Conservation (phyloP, 2,329 filamentous ascomycete species). For the Paecilomyces variotii region DNA sequence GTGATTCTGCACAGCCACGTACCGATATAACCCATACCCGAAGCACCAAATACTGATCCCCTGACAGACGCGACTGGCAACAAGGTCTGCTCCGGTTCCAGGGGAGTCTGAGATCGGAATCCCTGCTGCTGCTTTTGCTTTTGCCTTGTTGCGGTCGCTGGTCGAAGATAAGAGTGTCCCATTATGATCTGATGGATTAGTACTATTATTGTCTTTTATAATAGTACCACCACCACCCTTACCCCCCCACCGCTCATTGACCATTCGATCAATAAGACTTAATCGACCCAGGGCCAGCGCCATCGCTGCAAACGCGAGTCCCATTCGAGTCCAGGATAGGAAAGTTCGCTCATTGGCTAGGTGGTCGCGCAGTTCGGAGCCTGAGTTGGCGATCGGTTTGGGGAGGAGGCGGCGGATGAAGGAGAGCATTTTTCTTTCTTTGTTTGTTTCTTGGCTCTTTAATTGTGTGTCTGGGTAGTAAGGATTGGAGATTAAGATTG, state of each 20-base stretch:
- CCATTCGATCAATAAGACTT: constrained; percentile 18
- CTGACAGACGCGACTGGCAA: constrained; percentile 15
- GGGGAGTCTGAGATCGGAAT: neutral
- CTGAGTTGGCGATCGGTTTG: constrained; percentile 18
- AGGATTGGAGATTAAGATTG: neutral
- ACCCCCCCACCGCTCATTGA: constrained; percentile 4
- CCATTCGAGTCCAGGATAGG: constrained; percentile 25
- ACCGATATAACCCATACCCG: constrained; percentile 20
- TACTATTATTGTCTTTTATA: too few species aligned
- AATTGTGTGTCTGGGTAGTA: neutral
- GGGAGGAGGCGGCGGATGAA: constrained; percentile 17
- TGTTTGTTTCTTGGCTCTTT: neutral
- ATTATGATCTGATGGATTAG: neutral
- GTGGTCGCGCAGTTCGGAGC: constrained; percentile 25
- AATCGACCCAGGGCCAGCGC: constrained; percentile 21
- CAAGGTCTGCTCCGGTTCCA: neutral
- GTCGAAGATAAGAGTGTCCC: neutral
- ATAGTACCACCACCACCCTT: neutral
- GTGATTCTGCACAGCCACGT: constrained; percentile 17
- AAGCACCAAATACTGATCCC: constrained; percentile 20
- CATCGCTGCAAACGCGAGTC: constrained; percentile 24
- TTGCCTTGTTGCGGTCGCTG: too few species aligned
- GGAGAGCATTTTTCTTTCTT: neutral
- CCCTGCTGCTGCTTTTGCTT: too few species aligned
- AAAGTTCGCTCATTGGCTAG: constrained; percentile 27